Evolutionary conservation across 2,329 filamentous ascomycete genomes (phyloP), one percentile per base, ranked within the genome.

Genomic region (Sclerotiophoma versabilis): DNA sequence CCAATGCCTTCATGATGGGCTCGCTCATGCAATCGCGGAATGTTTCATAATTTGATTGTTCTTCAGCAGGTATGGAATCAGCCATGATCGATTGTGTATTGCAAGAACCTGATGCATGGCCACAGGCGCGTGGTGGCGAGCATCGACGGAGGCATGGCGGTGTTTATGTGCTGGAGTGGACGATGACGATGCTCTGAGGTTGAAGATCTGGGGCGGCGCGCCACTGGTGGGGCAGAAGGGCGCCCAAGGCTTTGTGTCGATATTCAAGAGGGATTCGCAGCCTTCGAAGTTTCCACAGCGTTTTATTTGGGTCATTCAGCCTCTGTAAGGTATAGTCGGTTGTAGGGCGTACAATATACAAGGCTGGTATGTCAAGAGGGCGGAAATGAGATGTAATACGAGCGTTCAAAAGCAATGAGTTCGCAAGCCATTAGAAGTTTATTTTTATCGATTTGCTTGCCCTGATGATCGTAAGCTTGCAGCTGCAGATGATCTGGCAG

Each of bases 1-100:
- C 75, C 11, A 87, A 82, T 55, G 82, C 85, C 43, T 85, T 84
- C 46, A 93, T 83, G 11, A 95, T 79, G 0, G 85, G 81, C 14
- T 84, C 84, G 8, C 90, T 89, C 57, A 95, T 78, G 68, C 85
- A 90, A 66, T 95, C 91, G 48, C 88, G 82, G 73, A 95, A 92
- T 39, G 86, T 78, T 46, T 86, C 83, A 70, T 85, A 88, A 65
- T 91, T 91, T 32, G 69, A 61, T 47, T 75, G 65, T 44, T 78
- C 75, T 50, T 78, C 70, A 14, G 69, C 70, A 20, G 66, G 50
- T 19, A 77, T 73, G 2, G 43, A 20, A 23, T 70, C 64, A 55
- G 64, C 63, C 72, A 75, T 75, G 38, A 20, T 58, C 43, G 15
- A 42, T 44, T 20, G 14, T 41, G 12, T 30, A 20, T 14, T n/a